Conservation (phyloP, 202 grass and related monocot genomes). For the Hordeum pubiflorum region DNA sequence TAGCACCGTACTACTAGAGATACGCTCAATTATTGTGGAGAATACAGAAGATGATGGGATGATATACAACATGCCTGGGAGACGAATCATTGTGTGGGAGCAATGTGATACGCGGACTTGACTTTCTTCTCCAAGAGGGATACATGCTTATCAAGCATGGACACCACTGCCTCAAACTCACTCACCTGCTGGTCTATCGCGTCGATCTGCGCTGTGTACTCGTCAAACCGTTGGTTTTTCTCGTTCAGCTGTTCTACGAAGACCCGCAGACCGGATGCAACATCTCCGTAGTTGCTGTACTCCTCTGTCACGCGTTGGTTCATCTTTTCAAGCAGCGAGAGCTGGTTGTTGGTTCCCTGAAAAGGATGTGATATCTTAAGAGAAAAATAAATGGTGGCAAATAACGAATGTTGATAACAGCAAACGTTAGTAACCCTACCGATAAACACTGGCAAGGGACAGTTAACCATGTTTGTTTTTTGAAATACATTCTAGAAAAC, state of each 20-base stretch:
- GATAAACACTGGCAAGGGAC: neutral
- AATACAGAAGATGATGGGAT: neutral
- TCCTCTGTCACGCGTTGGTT: slow-evolving; percentile 56
- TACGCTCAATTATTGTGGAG: neutral
- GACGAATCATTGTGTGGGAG: slow-evolving; percentile 28
- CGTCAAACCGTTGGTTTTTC: slow-evolving; percentile 64
- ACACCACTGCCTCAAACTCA: slow-evolving; percentile 90
- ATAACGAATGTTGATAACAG: neutral
- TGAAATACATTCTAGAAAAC: neutral
- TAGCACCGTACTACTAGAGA: neutral
- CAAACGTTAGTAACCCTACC: neutral
- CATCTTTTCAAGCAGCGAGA: slow-evolving; percentile 80
- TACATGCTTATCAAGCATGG: slow-evolving; percentile 79
- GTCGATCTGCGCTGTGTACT: slow-evolving; percentile 63
- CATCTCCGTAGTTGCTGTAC: slow-evolving; percentile 64
- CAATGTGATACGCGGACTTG: slow-evolving; percentile 41
- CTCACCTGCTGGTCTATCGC: slow-evolving; percentile 76
- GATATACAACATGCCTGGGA: neutral
- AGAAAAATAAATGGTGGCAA: neutral
- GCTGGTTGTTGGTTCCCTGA: slow-evolving; percentile 79
- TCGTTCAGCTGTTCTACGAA: slow-evolving; percentile 81
- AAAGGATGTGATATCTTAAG: slow-evolving; percentile 5
- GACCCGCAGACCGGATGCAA: slow-evolving; percentile 66
- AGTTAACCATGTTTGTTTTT: neutral
- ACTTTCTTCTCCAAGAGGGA: slow-evolving; percentile 83